Percentiles rank a stretch among this genome's conserved stretches.
These are phyloP conservation scores for Lathyrus oleraceus DNA, from an alignment of 306 rosid genomes.

Conservation along the genomic window DNA sequence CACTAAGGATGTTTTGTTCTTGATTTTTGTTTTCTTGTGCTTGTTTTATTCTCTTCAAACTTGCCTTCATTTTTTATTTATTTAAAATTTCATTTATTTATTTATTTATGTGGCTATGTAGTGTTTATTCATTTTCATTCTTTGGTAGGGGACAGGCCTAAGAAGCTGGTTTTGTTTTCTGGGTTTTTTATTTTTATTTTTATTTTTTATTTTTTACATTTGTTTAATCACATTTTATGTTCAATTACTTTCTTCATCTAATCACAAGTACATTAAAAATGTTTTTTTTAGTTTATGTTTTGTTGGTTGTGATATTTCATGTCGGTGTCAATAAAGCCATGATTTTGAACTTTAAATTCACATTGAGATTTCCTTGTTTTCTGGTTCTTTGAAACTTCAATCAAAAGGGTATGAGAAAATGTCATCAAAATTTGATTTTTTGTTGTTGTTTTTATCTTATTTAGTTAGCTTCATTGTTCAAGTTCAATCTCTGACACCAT, in stretches of 20 bases:
- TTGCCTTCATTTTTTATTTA: conserved; percentile 36
- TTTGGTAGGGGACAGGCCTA: conserved; percentile 52
- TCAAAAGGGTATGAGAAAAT: conserved; percentile 22
- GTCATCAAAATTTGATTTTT: conserved; percentile 13
- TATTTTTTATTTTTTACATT: too few species aligned
- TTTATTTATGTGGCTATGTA: conserved; percentile 44
- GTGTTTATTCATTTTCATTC: conserved; percentile 52
- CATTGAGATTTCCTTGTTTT: conserved; percentile 36
- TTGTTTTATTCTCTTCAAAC: conserved; percentile 41
- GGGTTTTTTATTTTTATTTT: too few species aligned
- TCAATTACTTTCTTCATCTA: conserved; percentile 43
- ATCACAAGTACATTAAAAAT: conserved; percentile 25
- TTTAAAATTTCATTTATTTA: conserved; percentile 33
- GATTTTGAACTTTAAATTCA: conserved; percentile 24
- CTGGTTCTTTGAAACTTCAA: conserved; percentile 31
- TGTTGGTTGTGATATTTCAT: conserved; percentile 42
- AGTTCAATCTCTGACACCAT: conserved; percentile 14
- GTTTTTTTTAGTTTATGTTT: conserved; percentile 39
- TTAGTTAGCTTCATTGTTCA: conserved; percentile 1
- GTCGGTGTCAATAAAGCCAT: conserved; percentile 30
- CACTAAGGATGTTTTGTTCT: conserved; percentile 34
- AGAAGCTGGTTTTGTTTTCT: conserved; percentile 59
- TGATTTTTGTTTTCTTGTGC: conserved; percentile 41
- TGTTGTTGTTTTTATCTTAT: conserved; percentile 13
- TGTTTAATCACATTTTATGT: too few species aligned